Conservation (phyloP, 2,329 filamentous ascomycete genomes). For the Ceratocystis huliohia region DNA sequence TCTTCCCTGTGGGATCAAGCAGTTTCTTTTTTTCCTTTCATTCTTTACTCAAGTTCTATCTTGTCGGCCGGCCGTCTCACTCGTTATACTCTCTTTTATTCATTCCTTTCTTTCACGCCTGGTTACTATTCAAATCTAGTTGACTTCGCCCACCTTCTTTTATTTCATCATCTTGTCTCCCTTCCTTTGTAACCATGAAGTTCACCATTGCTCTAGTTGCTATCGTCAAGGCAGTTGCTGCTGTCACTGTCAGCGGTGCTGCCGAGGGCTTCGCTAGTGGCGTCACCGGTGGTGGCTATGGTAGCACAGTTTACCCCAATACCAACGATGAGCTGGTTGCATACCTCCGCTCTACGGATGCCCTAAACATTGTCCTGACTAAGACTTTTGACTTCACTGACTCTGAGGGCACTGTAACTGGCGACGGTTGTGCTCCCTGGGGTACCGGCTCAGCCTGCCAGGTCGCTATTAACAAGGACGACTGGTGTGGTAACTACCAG, state of each 20-base stretch:
- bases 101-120: too few species aligned
- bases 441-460: conserved; percentile 43
- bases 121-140: neutral
- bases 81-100: conserved; percentile 5
- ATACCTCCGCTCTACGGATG: conserved; percentile 42
- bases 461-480: conserved; percentile 46
- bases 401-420: conserved; percentile 40
- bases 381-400: conserved; percentile 44
- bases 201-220: conserved; percentile 22
- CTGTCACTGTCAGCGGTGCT: conserved; percentile 27
- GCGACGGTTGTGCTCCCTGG: conserved; percentile 45
- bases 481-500: conserved; percentile 49
- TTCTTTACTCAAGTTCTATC: neutral
- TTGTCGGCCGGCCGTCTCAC: conserved; percentile 5
- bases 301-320: conserved; percentile 40
- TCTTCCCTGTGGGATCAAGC: conserved; percentile 1
- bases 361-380: conserved; percentile 46
- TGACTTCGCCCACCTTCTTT: neutral
- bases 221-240: conserved; percentile 24
- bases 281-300: conserved; percentile 48
- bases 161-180: neutral
- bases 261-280: conserved; percentile 36
- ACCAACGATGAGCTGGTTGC: conserved; percentile 43
- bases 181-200: conserved; percentile 22
- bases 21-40: neutral